Evolutionary conservation across 1,284 basidiomycete genomes (phyloP).

Genomic region (Sphagnurus paluster): DNA sequence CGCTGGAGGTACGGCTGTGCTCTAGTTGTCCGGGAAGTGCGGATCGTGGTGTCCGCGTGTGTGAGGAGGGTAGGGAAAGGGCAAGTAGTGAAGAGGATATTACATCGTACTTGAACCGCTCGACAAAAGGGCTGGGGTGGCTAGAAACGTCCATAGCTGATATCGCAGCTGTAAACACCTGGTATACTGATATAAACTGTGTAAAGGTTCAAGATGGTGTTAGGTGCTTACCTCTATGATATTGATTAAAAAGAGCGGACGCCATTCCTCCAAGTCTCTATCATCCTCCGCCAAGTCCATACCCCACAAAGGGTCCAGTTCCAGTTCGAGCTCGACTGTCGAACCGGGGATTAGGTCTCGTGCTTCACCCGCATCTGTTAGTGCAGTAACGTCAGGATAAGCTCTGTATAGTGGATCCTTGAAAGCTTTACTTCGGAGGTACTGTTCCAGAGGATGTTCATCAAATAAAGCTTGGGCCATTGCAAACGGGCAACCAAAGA

Average conservation of each 20-base stretch:
- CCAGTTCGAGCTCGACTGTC: constrained; percentile 33
- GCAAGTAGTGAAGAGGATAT: constrained; percentile 79
- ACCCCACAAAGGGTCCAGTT: constrained; percentile 31
- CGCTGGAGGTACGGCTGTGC: constrained; percentile 43
- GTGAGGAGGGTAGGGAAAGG: constrained; percentile 32
- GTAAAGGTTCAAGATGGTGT: not conserved
- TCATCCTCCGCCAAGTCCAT: constrained; percentile 27
- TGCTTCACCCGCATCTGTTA: constrained; percentile 57
- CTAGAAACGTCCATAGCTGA: constrained; percentile 30
- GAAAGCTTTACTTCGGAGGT: constrained; percentile 58
- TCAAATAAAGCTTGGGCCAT: constrained; percentile 82
- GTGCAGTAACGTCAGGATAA: not conserved
- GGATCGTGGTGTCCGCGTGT: constrained; percentile 29
- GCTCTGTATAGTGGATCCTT: constrained; percentile 5
- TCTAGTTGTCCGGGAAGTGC: constrained; percentile 47
- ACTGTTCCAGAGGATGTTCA: constrained; percentile 73
- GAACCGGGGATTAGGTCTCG: constrained; percentile 41
- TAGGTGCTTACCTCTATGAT: constrained; percentile 35
- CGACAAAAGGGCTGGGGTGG: constrained; percentile 54
- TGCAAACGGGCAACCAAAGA: constrained; percentile 15
- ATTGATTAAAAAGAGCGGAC: constrained; percentile 34
- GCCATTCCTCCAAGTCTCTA: constrained; percentile 29
- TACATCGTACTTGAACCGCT: constrained; percentile 83
- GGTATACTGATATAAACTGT: constrained; percentile 12
- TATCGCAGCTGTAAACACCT: constrained; percentile 33